phyloP scores from a whole-genome alignment of 2,329 filamentous ascomycete species.

The Blastomyces percursus region DNA sequence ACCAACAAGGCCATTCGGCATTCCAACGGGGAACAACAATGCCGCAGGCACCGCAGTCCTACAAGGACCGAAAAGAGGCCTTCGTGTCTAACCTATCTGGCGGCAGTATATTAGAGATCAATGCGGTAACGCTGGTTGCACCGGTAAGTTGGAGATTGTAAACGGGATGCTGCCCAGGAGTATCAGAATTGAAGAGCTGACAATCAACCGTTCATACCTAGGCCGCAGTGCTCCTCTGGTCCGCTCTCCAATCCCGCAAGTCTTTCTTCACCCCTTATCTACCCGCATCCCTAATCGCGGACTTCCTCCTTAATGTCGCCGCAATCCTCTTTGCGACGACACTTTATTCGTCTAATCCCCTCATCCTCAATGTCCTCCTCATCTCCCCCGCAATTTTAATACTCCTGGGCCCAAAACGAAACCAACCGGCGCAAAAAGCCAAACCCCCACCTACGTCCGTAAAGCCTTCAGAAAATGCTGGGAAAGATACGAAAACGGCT shows the following conservation, averaged over 20 bases:
- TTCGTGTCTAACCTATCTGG: constrained; percentile 89
- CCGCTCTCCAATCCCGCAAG: constrained; percentile 70
- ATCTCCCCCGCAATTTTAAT: constrained; percentile 59
- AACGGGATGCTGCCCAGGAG: not conserved
- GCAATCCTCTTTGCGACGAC: constrained; percentile 77
- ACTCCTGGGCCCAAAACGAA: constrained; percentile 34
- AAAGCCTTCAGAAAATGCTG: constrained; percentile 16
- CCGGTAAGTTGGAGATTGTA: constrained; percentile 49
- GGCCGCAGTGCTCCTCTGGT: constrained; percentile 79
- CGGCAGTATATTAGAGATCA: constrained; percentile 74
- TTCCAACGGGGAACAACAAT: not conserved
- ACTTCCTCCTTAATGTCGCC: constrained; percentile 79
- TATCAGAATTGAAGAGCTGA: not conserved
- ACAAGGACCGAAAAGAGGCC: constrained; percentile 88
- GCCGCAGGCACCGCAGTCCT: constrained; percentile 40
- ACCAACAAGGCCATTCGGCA: not conserved
- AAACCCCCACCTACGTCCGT: constrained; percentile 21
- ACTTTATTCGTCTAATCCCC: constrained; percentile 63
- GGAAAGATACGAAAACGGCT: constrained; percentile 13
- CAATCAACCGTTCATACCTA: constrained; percentile 28
- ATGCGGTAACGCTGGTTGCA: constrained; percentile 71
- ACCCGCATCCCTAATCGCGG: constrained; percentile 55
- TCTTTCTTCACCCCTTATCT: constrained; percentile 73
- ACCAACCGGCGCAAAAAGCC: constrained; percentile 24
- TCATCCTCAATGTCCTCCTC: constrained; percentile 64